Base-by-base conservation (phyloP, 257 asterid species). In the Thymus quinquecostatus region DNA sequence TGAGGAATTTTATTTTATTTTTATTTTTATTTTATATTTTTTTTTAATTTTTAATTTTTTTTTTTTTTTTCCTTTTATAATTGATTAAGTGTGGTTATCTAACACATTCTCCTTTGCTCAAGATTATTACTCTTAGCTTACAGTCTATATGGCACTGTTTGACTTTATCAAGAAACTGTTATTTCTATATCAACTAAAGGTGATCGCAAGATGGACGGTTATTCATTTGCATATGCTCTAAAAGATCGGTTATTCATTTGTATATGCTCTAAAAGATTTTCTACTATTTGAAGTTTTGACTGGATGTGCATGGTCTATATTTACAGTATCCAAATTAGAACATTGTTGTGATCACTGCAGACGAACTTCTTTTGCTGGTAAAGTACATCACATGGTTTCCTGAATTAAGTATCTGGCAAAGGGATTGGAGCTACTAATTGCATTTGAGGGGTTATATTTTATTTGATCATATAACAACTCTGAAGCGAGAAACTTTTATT, bases 211-310 rank as follows among this genome's bases (percentile, higher is more conserved):
- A 45, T 45, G 50, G 13, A 45, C 9, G 12, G n/a, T 45, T 45
- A 45, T 64, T 45, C 60, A 10, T 57, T 53, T 69, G n/a, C 12
- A 51, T 68, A 45, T 64, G 30, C 53, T 27, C 36, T 10, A 38
- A 28, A 47, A 13, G 64, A 29, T 58, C 10, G 12, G n/a, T 45
- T 45, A 45, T 64, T 45, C 60, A 10, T 57, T 53, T 69, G n/a
- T 21, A 51, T 68, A 45, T 64, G 30, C 53, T 27, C 36, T 10
- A 38, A 28, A 47, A 13, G 64, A 29, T 58, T 5, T 50, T 11
- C n/a, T 5, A 13, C 56, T 13, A 8, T 4, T 50, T 4, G 30
- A 50, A n/a, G 56, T 50, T 45, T 8, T 45, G 11, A 10, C 50
- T 45, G 12, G 50, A 45, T 45, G n/a, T 8, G 50, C 50, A 45